These are phyloP conservation scores for Thraustochytrium sp. DNA, from an alignment of 352 stramenopile genomes.

Conservation along the genomic window DNA sequence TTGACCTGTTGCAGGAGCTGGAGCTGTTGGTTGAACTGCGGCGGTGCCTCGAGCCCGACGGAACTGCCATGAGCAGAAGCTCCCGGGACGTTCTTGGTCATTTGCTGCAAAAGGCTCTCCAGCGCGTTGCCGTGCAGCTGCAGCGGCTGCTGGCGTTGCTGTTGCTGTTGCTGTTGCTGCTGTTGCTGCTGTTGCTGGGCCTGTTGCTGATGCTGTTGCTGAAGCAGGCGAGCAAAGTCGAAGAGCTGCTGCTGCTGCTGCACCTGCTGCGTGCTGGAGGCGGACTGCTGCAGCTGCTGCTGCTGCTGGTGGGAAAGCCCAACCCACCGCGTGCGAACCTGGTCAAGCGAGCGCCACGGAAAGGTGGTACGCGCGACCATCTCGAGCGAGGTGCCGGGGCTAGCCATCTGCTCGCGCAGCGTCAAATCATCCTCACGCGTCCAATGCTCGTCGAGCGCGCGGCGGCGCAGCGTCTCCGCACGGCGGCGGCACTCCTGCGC, in stretches of 20 bases:
- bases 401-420: too few species aligned
- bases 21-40: neutral
- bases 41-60: neutral
- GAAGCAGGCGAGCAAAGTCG: neutral
- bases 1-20: conserved; percentile 6
- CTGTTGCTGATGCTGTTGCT: neutral
- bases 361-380: too few species aligned
- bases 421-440: too few species aligned
- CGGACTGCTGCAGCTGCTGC: too few species aligned
- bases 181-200: neutral
- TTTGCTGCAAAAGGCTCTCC: neutral
- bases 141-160: neutral
- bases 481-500: neutral
- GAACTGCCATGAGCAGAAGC: neutral
- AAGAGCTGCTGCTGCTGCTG: neutral
- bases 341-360: too few species aligned
- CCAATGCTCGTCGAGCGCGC: too few species aligned
- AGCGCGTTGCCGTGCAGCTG: neutral
- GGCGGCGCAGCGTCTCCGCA: too few species aligned
- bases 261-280: conserved; percentile 1
- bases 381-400: too few species aligned
- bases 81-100: neutral
- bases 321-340: too few species aligned
- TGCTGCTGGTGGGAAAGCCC: too few species aligned
- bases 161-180: neutral